These are phyloP conservation scores for Coccinonectria pachysandricola DNA, from an alignment of 2,329 filamentous ascomycete genomes.

Conservation along the genomic window DNA sequence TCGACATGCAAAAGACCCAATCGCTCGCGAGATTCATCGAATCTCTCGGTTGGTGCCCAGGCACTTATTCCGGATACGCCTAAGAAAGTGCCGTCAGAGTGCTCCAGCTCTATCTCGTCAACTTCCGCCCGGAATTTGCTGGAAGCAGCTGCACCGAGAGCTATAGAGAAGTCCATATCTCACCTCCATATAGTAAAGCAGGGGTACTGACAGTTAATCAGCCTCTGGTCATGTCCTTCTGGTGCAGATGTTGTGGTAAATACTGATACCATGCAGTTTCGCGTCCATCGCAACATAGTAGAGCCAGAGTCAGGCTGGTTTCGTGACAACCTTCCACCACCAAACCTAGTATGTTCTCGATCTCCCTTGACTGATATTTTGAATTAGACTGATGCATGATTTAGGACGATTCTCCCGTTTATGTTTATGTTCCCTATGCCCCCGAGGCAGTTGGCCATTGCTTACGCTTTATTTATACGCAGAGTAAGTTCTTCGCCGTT, in stretches of 20 bases:
- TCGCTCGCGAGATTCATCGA: no score
- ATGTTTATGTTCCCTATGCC: slow-evolving; percentile 15
- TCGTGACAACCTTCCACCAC: slow-evolving; percentile 21
- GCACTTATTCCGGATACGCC: slow-evolving; percentile 4
- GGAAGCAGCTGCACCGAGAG: slow-evolving; percentile 18
- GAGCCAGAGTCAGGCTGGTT: slow-evolving; percentile 24
- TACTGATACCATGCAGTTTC: slow-evolving; percentile 13
- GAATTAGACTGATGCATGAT: slow-evolving; percentile 2
- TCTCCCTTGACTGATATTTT: not conserved
- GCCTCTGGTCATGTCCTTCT: slow-evolving; percentile 23
- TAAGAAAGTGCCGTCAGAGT: slow-evolving; percentile 2
- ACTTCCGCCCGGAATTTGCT: slow-evolving; percentile 14
- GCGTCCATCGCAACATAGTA: slow-evolving; percentile 27
- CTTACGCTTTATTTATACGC: slow-evolving; percentile 26
- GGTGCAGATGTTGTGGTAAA: slow-evolving; percentile 24
- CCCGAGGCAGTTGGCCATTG: slow-evolving; percentile 20
- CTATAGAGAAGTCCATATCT: slow-evolving; percentile 15
- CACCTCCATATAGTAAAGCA: no score
- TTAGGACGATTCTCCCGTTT: slow-evolving; percentile 20
- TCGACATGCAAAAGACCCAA: no score
- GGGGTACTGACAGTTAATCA: slow-evolving; percentile 5
- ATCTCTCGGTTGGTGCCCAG: no score
- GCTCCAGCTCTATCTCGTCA: slow-evolving; percentile 13
- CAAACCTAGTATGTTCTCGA: slow-evolving; percentile 14
- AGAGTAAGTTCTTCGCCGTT: slow-evolving; percentile 21